These are phyloP conservation scores for Hysterium pulicare DNA, from an alignment of 2,329 filamentous ascomycete species.

Conservation along the genomic window DNA sequence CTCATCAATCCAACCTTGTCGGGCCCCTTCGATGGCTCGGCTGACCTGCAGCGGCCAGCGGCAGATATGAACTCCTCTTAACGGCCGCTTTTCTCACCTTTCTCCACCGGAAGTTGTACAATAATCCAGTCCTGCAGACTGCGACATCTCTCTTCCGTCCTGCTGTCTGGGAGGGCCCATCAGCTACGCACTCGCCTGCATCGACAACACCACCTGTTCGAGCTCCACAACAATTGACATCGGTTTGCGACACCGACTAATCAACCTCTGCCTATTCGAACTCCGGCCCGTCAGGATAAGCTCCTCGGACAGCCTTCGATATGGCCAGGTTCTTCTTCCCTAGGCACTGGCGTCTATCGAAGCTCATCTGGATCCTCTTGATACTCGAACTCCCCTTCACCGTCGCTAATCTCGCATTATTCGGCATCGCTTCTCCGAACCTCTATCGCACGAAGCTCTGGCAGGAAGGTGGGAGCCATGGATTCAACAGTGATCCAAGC, in stretches of 20 bases:
- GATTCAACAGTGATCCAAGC: slow-evolving; percentile 71
- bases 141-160: slow-evolving; percentile 1
- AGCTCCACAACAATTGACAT: too few species aligned
- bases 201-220: too few species aligned
- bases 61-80: slow-evolving; percentile 5
- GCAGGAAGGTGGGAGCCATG: slow-evolving; percentile 66
- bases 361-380: slow-evolving; percentile 56
- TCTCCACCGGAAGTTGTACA: not conserved
- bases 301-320: too few species aligned
- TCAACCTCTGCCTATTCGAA: not conserved
- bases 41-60: slow-evolving; percentile 5
- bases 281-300: not conserved
- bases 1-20: not conserved
- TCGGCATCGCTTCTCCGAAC: slow-evolving; percentile 70
- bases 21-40: slow-evolving; percentile 3
- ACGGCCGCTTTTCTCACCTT: slow-evolving; percentile 1
- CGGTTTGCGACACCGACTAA: slow-evolving; percentile 1
- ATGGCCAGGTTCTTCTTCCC: slow-evolving; percentile 48
- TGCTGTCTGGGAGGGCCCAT: not conserved
- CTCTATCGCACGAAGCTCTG: slow-evolving; percentile 70
- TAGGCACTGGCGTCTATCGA: slow-evolving; percentile 53
- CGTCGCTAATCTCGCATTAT: slow-evolving; percentile 65
- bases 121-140: not conserved
- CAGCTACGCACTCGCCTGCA: not conserved
- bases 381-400: slow-evolving; percentile 63